Evolutionary conservation across 805 yeast species (phyloP).

Genomic region (Limtongia smithiae): DNA sequence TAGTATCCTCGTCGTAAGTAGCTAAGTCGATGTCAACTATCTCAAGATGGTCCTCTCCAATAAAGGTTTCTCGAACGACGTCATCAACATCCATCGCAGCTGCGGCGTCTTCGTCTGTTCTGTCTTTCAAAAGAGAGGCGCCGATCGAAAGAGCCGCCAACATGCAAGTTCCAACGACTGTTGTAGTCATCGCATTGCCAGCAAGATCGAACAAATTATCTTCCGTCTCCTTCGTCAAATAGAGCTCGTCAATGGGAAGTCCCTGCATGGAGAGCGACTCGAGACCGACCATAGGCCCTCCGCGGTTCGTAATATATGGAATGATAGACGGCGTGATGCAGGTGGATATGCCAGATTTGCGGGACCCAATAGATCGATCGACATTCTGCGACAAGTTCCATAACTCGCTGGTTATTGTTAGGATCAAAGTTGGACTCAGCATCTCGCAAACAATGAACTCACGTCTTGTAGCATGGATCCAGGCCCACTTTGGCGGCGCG

Average conservation of each 20-base stretch:
- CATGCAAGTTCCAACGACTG: slow-evolving; percentile 14
- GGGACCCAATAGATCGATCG: slow-evolving; percentile 10
- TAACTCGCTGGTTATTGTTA: neutral
- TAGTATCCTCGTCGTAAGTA: neutral
- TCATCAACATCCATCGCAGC: neutral
- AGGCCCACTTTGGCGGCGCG: slow-evolving; percentile 10
- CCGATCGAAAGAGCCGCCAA: slow-evolving; percentile 8
- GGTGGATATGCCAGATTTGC: slow-evolving; percentile 7
- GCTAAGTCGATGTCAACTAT: slow-evolving; percentile 1
- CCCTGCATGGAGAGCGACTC: slow-evolving; percentile 20
- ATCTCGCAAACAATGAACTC: neutral
- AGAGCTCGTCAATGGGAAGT: slow-evolving; percentile 11
- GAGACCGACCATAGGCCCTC: slow-evolving; percentile 21
- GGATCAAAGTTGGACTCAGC: neutral
- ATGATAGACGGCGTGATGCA: slow-evolving; percentile 17
- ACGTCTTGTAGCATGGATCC: slow-evolving; percentile 15
- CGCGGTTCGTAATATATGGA: slow-evolving; percentile 18
- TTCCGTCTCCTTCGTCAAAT: slow-evolving; percentile 14
- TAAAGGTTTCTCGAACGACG: neutral
- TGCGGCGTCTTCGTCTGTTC: neutral
- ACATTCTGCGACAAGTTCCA: slow-evolving; percentile 20
- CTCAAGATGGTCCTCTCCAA: slow-evolving; percentile 1
- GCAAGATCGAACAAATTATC: slow-evolving; percentile 13
- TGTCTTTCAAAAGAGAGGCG: neutral
- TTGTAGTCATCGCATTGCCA: slow-evolving; percentile 22